These are phyloP conservation scores for Cryptococcus hybrid DNA, from an alignment of 1,284 basidiomycete genomes.

Conservation along the genomic window DNA sequence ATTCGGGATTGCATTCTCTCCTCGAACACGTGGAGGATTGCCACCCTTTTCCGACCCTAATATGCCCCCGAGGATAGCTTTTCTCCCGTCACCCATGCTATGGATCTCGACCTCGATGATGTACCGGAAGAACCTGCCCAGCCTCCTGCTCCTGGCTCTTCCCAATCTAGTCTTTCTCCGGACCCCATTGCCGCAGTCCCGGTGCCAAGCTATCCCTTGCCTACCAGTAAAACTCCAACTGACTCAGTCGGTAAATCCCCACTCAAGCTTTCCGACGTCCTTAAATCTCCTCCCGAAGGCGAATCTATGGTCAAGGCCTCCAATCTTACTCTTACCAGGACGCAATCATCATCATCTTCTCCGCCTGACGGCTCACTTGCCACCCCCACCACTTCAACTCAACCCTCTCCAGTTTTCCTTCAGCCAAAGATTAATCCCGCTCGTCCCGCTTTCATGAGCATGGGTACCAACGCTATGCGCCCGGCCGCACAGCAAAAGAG, in stretches of 20 bases:
- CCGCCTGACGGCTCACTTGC: constrained; percentile 30
- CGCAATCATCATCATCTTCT: constrained; percentile 23
- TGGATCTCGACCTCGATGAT: constrained; percentile 46
- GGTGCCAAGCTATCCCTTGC: constrained; percentile 38
- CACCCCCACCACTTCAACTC: constrained; percentile 34
- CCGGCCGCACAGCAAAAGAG: constrained; percentile 26
- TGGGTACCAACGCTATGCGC: constrained; percentile 11
- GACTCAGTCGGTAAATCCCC: constrained; percentile 20
- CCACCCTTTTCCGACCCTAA: constrained; percentile 38
- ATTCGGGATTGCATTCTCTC: constrained; percentile 40
- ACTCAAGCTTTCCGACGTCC: constrained; percentile 44
- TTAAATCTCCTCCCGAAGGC: constrained; percentile 39
- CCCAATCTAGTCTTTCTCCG: constrained; percentile 34
- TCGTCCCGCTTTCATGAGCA: constrained; percentile 11
- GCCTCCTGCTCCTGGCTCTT: constrained; percentile 5
- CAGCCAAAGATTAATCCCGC: constrained; percentile 38
- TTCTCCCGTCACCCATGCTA: constrained; percentile 40
- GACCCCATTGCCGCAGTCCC: constrained; percentile 20
- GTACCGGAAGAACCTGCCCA: constrained; percentile 13
- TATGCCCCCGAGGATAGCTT: constrained; percentile 23
- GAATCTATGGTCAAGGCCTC: constrained; percentile 9
- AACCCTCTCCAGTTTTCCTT: constrained; percentile 33
- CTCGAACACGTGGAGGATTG: constrained; percentile 47
- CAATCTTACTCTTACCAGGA: constrained; percentile 16
- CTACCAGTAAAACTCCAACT: constrained; percentile 28